A percentile compares a stretch with the other conserved stretches of the same genome.
Evolutionary conservation across 768 basidiomycete species (phyloP).

Genomic region (Fomitopsis serialis): DNA sequence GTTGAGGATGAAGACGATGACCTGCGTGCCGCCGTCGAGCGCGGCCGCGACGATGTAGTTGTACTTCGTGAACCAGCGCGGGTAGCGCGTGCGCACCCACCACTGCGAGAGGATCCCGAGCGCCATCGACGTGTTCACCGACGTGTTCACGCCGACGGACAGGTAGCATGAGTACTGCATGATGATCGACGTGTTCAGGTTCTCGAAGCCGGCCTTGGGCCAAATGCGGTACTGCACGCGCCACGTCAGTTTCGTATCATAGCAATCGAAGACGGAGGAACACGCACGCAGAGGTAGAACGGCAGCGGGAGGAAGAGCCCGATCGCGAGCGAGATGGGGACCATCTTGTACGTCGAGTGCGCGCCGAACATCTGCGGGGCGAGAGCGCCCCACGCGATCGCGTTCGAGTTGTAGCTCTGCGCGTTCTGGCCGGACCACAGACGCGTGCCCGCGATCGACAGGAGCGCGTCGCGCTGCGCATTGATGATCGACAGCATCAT

Average conservation of each 20-base stretch:
- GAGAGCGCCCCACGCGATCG: constrained; percentile 55
- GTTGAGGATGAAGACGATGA: constrained; percentile 31
- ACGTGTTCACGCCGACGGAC: constrained; percentile 56
- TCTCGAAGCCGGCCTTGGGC: constrained; percentile 43
- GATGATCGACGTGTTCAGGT: constrained; percentile 45
- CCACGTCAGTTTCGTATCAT: neutral
- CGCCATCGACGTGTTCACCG: constrained; percentile 39
- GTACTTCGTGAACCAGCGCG: constrained; percentile 30
- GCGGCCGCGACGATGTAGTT: constrained; percentile 30
- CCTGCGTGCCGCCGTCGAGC: constrained; percentile 34
- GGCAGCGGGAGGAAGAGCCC: constrained; percentile 51
- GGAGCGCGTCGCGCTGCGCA: constrained; percentile 32
- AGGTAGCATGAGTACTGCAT: constrained; percentile 37
- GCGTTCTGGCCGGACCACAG: constrained; percentile 50
- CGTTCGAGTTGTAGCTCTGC: constrained; percentile 42
- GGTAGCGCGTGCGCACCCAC: constrained; percentile 33
- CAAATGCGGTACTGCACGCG: constrained; percentile 32
- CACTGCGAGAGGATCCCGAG: constrained; percentile 43
- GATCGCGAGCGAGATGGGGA: constrained; percentile 38
- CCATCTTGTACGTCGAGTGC: constrained; percentile 10
- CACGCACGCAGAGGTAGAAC: constrained; percentile 39
- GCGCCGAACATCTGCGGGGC: constrained; percentile 20
- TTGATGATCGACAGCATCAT: constrained; percentile 27
- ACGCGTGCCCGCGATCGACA: constrained; percentile 47
- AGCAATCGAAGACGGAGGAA: no score